Percentiles rank a stretch among this genome's conserved stretches.
These are phyloP conservation scores for Botryotinia globosa DNA, from an alignment of 2,329 filamentous ascomycete genomes.

Conservation along the genomic window DNA sequence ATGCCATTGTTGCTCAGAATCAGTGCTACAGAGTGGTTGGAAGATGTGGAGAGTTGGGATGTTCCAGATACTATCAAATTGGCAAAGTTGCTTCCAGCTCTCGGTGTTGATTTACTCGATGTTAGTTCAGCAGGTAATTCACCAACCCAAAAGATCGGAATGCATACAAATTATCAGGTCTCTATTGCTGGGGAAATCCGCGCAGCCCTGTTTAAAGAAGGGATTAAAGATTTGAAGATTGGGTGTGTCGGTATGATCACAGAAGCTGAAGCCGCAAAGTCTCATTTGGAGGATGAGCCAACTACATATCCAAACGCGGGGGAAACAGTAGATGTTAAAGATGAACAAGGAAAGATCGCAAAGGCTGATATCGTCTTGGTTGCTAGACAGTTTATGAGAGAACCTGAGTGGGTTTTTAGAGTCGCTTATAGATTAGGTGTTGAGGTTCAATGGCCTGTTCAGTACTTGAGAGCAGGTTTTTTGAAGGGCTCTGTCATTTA, in stretches of 20 bases:
- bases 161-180: conserved; percentile 68
- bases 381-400: conserved; percentile 74
- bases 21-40: conserved; percentile 63
- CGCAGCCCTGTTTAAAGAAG: conserved; percentile 53
- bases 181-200: conserved; percentile 71
- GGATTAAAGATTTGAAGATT: conserved; percentile 58
- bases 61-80: conserved; percentile 50
- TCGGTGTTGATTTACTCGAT: conserved; percentile 80
- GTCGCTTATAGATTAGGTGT: conserved; percentile 71
- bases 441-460: conserved; percentile 61
- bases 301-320: conserved; percentile 39
- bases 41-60: conserved; percentile 39
- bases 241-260: conserved; percentile 74
- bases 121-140: conserved; percentile 75
- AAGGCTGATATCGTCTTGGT: conserved; percentile 69
- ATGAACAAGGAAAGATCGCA: conserved; percentile 33
- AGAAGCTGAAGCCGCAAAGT: conserved; percentile 49
- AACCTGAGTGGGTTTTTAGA: conserved; percentile 73
- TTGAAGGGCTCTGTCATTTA: conserved; percentile 32
- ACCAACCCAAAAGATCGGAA: conserved; percentile 45
- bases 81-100: conserved; percentile 65
- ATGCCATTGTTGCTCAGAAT: conserved; percentile 59
- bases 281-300: conserved; percentile 44
- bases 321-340: conserved; percentile 43
- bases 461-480: conserved; percentile 32